Percentiles rank a stretch among this genome's conserved stretches.
phyloP scores from a whole-genome alignment of 176 grass and related monocot genomes.

The Aegilops bicornis region DNA sequence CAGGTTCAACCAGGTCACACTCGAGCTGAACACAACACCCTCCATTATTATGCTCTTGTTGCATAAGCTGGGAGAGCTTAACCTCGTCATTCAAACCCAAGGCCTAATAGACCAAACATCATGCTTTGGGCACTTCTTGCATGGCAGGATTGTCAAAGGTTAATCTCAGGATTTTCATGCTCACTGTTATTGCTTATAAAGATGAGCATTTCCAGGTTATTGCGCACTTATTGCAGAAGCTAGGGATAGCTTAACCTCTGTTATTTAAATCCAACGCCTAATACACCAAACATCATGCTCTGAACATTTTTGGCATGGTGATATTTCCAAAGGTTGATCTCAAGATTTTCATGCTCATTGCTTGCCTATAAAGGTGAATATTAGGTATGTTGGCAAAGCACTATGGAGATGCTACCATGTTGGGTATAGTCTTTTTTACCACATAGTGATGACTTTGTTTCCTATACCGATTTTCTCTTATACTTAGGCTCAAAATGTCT shows the following conservation, averaged over 20 bases:
- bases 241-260: no score
- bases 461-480: no score
- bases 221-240: no score
- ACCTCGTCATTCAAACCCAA: slow-evolving; percentile 47
- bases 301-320: slow-evolving; percentile 60
- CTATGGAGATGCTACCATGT: no score
- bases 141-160: slow-evolving; percentile 70
- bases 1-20: no score
- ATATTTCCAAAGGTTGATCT: slow-evolving; percentile 72
- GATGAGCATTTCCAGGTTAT: no score
- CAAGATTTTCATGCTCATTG: slow-evolving; percentile 79
- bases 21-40: no score
- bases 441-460: no score
- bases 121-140: slow-evolving; percentile 54
- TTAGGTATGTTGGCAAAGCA: no score
- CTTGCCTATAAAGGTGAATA: slow-evolving; percentile 42
- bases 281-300: slow-evolving; percentile 1
- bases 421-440: no score
- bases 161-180: slow-evolving; percentile 71
- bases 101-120: slow-evolving; percentile 36
- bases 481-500: no score
- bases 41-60: background rate
- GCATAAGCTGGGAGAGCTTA: background rate
- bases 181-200: slow-evolving; percentile 60
- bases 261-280: no score